Base-by-base conservation (phyloP, 1,284 basidiomycete genomes). In the Pisolithus thermaeus region DNA sequence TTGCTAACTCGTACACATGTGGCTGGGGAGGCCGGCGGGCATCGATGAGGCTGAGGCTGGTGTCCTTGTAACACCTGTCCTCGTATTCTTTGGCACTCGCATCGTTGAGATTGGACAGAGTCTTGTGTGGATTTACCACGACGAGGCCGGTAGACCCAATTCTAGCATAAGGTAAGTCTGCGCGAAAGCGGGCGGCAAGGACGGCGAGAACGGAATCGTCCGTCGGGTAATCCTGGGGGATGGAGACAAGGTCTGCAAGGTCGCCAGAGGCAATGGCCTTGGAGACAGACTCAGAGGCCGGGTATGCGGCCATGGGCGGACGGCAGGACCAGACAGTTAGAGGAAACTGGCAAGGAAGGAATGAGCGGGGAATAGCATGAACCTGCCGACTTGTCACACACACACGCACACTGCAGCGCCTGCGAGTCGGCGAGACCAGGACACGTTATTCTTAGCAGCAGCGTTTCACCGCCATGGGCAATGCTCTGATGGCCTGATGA, bases 1-100 rank as follows among this genome's bases (percentile, higher is more conserved):
- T 87, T 0, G 94, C 94, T 38, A 92, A 71, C 56, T 96, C 93
- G 64, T 93, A 97, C 1, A 91, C 69, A 70, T 94, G 92, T 4
- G 94, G 92, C 61, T 90, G 87, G 20, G 88, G 73, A 25, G 80
- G 78, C 35, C 81, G 70, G 0, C 77, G 76, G 3, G 79, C 77
- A 60, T 84, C 82, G 0, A 77, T 79, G 61, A 82, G 73, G 37
- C 80, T 79, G 7, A 83, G 72, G 55, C 74, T 79, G 47, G 87
- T 87, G 67, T 90, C 84, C 68, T 81, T 84, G 77, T 89, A 91
- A 56, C 79, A 85, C 47, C 82, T 70, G 51, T 90, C 85, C 63
- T 89, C 87, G 66, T 94, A 94, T 54, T 89, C 88, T 65, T 81
- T 82, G 30, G 90, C 89, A 61, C 80, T 87, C 56, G 80, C 80